Base-by-base conservation (phyloP, 169 alveolate species). In the Theileria orientalis region DNA sequence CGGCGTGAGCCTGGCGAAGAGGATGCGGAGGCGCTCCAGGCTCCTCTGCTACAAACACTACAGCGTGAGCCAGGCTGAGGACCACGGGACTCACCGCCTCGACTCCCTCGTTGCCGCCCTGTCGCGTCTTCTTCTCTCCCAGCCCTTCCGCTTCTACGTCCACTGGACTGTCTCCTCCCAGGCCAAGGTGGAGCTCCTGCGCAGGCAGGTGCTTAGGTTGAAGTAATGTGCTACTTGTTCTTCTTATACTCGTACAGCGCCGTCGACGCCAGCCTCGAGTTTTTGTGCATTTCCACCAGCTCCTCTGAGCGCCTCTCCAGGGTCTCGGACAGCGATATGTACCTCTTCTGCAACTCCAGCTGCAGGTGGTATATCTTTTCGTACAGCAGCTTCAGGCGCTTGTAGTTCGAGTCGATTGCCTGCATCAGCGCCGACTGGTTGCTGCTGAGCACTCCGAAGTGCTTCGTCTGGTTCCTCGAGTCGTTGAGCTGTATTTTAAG, bases 331-430 rank as follows among this genome's bases (percentile, higher is more conserved):
- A 82, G 49, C 47, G 64, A 68, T 33, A 74, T 42, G 54, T 82
- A 82, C n/a, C 63, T 13, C 52, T n/a, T 49, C 71, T 82, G 89
- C 9, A 82, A 60, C n/a, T 57, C 67, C 11, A 74, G 42, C 11
- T 72, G 33, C 27, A 82, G 74, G 25, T 49, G 1, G 46, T 73
- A 67, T 3, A 74, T 82, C 82, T 82, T 82, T 62, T 82, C 85
- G 62, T 63, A 74, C 37, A 82, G 60, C 42, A 82, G 83, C 32
- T 60, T 63, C 63, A 42, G 46, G 47, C 89, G 70, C 72, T 73
- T 62, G 63, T 74, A 74, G 51, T 82, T 66, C 27, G 71, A 56
- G 63, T 73, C 70, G 23, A 74, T 54, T 19, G 79, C 75, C 27
- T 82, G 71, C 57, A 71, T 13, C 13, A 71, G 62, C 1, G 80